Percentiles rank a stretch among this genome's conserved stretches.
These are phyloP conservation scores for Penicillium paneum DNA, from an alignment of 2,329 filamentous ascomycete species.

Conservation along the genomic window DNA sequence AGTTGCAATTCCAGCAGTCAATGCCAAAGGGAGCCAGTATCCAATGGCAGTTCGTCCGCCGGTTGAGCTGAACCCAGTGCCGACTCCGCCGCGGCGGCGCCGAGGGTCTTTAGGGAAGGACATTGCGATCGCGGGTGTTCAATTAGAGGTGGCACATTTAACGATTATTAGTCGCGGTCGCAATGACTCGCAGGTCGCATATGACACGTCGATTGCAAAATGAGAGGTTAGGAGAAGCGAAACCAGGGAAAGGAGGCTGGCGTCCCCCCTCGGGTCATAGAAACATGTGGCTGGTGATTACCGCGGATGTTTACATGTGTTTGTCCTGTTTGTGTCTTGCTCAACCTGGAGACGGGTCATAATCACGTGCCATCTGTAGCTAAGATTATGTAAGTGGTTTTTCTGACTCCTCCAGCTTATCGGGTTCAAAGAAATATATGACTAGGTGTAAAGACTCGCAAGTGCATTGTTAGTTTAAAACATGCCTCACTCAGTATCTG, in stretches of 20 bases:
- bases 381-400: background rate
- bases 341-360: constrained; percentile 26
- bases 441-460: background rate
- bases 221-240: constrained; percentile 19
- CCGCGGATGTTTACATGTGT: constrained; percentile 30
- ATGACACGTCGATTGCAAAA: constrained; percentile 23
- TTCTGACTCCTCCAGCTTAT: constrained; percentile 3
- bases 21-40: constrained; percentile 84
- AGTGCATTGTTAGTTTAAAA: background rate
- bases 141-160: constrained; percentile 30
- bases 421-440: constrained; percentile 3
- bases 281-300: constrained; percentile 44
- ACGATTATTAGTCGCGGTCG: constrained; percentile 21
- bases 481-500: constrained; percentile 34
- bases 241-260: constrained; percentile 14
- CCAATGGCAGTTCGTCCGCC: constrained; percentile 47
- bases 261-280: constrained; percentile 33
- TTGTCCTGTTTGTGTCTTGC: constrained; percentile 29
- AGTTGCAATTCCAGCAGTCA: constrained; percentile 85
- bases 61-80: constrained; percentile 42
- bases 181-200: constrained; percentile 32
- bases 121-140: constrained; percentile 33
- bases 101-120: constrained; percentile 41
- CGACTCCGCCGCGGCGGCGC: constrained; percentile 37
- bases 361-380: background rate